Evolutionary conservation across 768 basidiomycete species (phyloP).

Genomic region (Boletus patriciae): DNA sequence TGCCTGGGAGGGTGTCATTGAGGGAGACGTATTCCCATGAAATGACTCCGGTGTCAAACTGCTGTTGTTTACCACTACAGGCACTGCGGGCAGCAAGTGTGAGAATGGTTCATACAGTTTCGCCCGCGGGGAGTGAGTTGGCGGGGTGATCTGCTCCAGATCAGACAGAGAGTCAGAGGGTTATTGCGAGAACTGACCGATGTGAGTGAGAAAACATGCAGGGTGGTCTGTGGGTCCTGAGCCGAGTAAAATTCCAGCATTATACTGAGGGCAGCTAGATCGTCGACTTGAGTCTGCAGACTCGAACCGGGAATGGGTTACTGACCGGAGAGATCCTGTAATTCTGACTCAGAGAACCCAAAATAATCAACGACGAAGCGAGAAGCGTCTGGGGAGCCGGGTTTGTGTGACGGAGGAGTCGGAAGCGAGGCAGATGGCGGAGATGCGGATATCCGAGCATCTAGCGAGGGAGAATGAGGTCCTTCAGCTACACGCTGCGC

Average conservation of each 20-base stretch:
- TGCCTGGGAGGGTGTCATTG: conserved; percentile 28
- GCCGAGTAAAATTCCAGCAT: conserved; percentile 72
- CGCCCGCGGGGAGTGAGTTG: conserved; percentile 39
- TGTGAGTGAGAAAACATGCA: conserved; percentile 51
- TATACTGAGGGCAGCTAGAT: conserved; percentile 59
- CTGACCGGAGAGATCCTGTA: conserved; percentile 61
- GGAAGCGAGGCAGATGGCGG: conserved; percentile 76
- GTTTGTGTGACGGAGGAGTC: conserved; percentile 77
- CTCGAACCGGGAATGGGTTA: neutral
- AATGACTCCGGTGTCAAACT: conserved; percentile 59
- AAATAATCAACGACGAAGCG: conserved; percentile 69
- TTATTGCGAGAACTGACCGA: conserved; percentile 42
- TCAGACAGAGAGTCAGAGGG: conserved; percentile 6
- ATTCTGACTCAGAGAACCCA: conserved; percentile 58
- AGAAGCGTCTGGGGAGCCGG: conserved; percentile 67
- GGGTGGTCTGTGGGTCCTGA: conserved; percentile 52
- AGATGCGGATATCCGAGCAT: conserved; percentile 69
- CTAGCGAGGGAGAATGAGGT: conserved; percentile 69
- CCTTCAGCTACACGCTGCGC: conserved; percentile 73
- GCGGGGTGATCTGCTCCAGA: conserved; percentile 48
- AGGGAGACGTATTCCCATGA: conserved; percentile 58
- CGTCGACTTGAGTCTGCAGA: conserved; percentile 2
- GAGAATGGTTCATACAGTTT: conserved; percentile 43
- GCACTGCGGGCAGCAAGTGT: conserved; percentile 28
- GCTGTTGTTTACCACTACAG: conserved; percentile 33